phyloP scores from a whole-genome alignment of 139 green algal species.

The Chlorella vulgaris region DNA sequence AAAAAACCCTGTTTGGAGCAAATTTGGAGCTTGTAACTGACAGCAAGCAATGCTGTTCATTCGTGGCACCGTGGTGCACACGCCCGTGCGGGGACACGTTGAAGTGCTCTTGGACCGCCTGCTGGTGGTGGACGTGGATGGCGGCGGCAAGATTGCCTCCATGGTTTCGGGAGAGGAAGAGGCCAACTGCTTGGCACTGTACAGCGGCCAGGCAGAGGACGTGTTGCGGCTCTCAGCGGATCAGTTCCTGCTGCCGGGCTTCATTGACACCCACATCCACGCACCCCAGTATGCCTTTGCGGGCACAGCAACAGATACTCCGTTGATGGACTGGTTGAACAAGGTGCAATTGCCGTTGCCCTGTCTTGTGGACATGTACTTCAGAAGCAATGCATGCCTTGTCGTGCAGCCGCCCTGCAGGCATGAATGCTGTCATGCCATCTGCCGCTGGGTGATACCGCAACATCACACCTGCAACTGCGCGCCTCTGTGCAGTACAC shows the following conservation, averaged over 20 bases:
- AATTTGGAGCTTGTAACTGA: too few species aligned
- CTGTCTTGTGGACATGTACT: too few species aligned
- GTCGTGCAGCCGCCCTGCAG: too few species aligned
- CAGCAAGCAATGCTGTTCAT: neutral
- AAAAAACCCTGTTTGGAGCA: too few species aligned
- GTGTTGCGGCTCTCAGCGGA: slow-evolving; percentile 2
- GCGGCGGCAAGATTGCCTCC: neutral
- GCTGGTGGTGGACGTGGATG: neutral
- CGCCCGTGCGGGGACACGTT: neutral
- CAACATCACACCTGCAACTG: neutral
- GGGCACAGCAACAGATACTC: slow-evolving; percentile 50
- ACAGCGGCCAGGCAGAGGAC: neutral
- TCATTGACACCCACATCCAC: slow-evolving; percentile 56
- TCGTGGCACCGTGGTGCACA: neutral
- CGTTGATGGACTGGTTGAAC: slow-evolving; percentile 54
- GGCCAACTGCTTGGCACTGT: neutral
- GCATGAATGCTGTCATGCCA: too few species aligned
- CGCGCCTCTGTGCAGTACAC: slow-evolving; percentile 33
- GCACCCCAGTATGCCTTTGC: slow-evolving; percentile 48
- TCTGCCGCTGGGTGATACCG: too few species aligned
- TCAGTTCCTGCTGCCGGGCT: slow-evolving; percentile 47
- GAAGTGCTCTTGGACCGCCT: neutral
- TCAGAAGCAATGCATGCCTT: too few species aligned
- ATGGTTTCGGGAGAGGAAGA: neutral
- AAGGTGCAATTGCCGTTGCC: neutral